Percentiles rank a stretch among this genome's conserved stretches.
These are phyloP conservation scores for Leccinum pseudoinsigne DNA, from an alignment of 1,284 basidiomycete genomes.

Conservation along the genomic window DNA sequence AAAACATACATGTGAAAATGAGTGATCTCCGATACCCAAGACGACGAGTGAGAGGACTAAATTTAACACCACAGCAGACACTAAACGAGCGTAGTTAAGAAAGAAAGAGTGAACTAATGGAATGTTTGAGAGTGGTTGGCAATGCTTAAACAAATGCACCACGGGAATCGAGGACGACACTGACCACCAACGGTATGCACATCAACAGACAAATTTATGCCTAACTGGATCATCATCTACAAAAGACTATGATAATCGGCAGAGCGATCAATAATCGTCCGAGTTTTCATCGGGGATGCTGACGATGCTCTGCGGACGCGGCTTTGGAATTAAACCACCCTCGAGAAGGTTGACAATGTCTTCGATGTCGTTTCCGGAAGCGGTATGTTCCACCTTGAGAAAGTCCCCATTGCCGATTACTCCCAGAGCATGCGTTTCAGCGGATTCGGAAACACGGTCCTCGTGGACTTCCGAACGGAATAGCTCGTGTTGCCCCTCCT, in stretches of 20 bases:
- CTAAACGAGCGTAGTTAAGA: constrained; percentile 35
- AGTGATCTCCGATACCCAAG: constrained; percentile 12
- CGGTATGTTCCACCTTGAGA: constrained; percentile 18
- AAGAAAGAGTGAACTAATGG: constrained; percentile 26
- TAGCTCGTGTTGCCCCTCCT: constrained; percentile 13
- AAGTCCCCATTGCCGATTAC: constrained; percentile 12
- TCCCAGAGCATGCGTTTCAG: constrained; percentile 12
- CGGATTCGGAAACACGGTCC: constrained; percentile 10
- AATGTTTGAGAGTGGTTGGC: constrained; percentile 7
- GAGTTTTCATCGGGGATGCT: constrained; percentile 48
- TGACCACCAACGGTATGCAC: constrained; percentile 33
- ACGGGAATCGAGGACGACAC: constrained; percentile 3
- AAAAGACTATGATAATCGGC: constrained; percentile 8
- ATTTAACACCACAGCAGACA: constrained; percentile 24
- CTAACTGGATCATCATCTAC: constrained; percentile 25
- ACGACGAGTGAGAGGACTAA: constrained; percentile 12
- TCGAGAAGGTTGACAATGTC: constrained; percentile 68
- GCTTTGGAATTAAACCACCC: constrained; percentile 37
- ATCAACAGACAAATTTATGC: constrained; percentile 22
- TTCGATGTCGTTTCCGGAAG: constrained; percentile 47
- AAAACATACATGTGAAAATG: constrained; percentile 13
- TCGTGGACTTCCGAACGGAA: constrained; percentile 16
- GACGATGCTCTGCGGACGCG: constrained; percentile 42
- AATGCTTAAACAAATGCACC: constrained; percentile 1
- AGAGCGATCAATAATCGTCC: constrained; percentile 25